These are phyloP conservation scores for Rehmannia glutinosa DNA, from an alignment of 257 asterid species.

Conservation along the genomic window DNA sequence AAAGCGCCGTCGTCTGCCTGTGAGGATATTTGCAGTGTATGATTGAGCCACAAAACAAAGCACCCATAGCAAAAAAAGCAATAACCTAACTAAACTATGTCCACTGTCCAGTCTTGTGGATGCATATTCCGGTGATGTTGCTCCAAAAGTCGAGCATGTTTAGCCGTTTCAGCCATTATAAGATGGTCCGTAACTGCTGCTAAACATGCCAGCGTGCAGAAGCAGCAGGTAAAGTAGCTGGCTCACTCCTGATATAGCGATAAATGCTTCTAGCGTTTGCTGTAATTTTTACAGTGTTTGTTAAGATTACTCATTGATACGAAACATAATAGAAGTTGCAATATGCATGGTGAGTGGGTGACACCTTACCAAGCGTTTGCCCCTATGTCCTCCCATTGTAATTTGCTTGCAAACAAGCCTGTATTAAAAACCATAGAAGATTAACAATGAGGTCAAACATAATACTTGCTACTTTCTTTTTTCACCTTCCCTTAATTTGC, in stretches of 20 bases:
- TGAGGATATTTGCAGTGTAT: not conserved
- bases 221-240: conserved; percentile 63
- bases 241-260: conserved; percentile 45
- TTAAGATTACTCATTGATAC: not conserved
- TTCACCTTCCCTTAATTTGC: no score
- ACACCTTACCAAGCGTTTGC: conserved; percentile 60
- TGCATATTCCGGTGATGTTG: not conserved
- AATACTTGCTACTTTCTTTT: not conserved
- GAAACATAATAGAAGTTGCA: not conserved
- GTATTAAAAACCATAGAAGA: conserved; percentile 4
- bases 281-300: conserved; percentile 21
- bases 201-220: conserved; percentile 46
- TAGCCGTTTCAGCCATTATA: conserved; percentile 20
- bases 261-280: conserved; percentile 80
- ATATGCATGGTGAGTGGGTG: not conserved
- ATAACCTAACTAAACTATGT: not conserved
- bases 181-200: conserved; percentile 40
- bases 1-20: not conserved
- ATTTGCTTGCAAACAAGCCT: conserved; percentile 85
- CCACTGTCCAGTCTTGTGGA: not conserved
- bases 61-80: no score
- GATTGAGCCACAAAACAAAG: not conserved
- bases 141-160: not conserved
- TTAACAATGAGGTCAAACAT: not conserved
- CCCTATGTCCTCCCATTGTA: conserved; percentile 70